These are phyloP conservation scores for Amoebophrya sp. DNA, from an alignment of 169 alveolate genomes.

Conservation along the genomic window DNA sequence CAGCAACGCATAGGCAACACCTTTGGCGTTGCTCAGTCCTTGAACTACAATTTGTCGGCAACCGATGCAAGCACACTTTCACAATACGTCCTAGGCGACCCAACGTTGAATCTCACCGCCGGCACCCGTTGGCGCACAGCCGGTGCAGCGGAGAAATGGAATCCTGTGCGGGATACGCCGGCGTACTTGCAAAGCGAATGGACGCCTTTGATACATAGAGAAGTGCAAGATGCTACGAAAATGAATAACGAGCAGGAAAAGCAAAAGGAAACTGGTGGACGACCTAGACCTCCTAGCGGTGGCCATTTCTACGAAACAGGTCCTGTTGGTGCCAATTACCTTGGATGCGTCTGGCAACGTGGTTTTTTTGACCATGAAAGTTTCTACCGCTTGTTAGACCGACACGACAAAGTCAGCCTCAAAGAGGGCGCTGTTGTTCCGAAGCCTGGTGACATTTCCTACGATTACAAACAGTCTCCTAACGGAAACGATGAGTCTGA, in stretches of 20 bases:
- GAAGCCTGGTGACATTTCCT: no score
- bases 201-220: not conserved
- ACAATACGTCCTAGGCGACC: no score
- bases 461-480: no score
- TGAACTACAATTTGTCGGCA: not conserved
- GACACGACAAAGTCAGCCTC: no score
- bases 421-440: no score
- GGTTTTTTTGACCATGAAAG: not conserved
- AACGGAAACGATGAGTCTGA: no score
- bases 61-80: not conserved
- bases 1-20: not conserved
- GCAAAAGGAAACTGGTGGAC: not conserved
- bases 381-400: not conserved
- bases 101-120: not conserved
- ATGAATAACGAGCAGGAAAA: not conserved
- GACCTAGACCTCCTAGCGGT: not conserved
- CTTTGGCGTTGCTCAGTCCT: not conserved
- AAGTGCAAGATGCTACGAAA: not conserved
- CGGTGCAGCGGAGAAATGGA: not conserved
- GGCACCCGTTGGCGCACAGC: not conserved
- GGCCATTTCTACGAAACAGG: not conserved
- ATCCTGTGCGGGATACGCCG: not conserved
- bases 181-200: not conserved
- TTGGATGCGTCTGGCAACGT: conserved; percentile 8
- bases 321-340: not conserved